Conservation (phyloP, 306 rosid species). For the Quercus engelmannii region DNA sequence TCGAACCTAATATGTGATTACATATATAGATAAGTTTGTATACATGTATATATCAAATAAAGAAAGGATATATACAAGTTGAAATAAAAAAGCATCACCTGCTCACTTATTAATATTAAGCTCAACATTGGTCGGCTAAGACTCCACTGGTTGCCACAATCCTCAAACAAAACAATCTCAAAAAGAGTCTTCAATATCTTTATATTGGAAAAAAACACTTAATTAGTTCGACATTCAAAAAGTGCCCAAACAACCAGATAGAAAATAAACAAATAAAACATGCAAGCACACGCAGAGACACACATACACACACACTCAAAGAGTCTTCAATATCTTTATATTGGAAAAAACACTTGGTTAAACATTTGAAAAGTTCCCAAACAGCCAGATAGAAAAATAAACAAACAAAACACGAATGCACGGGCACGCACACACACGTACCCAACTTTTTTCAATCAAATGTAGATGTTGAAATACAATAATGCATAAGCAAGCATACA, state of each 20-base stretch:
- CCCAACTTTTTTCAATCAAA: no score
- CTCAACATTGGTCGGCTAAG: constrained; percentile 69
- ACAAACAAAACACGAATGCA: not conserved
- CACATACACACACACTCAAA: not conserved
- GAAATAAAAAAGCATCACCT: constrained; percentile 26
- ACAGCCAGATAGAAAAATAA: not conserved
- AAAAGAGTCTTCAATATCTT: constrained; percentile 60
- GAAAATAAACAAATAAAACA: not conserved
- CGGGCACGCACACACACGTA: not conserved
- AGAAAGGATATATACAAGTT: not conserved
- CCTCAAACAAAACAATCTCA: constrained; percentile 61
- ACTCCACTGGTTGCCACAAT: constrained; percentile 62
- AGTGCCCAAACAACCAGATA: not conserved
- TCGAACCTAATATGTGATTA: not conserved
- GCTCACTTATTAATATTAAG: constrained; percentile 57
- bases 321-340: constrained; percentile 51
- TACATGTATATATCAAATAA: not conserved
- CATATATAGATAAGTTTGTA: not conserved
- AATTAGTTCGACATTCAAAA: not conserved
- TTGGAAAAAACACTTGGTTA: not conserved
- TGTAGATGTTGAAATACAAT: no score
- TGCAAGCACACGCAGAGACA: not conserved
- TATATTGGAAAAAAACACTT: not conserved
- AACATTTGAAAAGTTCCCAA: not conserved
- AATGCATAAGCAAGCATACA: no score